Percentiles rank a stretch among this genome's conserved stretches.
These are phyloP conservation scores for Aspergillus awamori DNA, from an alignment of 2,329 filamentous ascomycete species.

Conservation along the genomic window DNA sequence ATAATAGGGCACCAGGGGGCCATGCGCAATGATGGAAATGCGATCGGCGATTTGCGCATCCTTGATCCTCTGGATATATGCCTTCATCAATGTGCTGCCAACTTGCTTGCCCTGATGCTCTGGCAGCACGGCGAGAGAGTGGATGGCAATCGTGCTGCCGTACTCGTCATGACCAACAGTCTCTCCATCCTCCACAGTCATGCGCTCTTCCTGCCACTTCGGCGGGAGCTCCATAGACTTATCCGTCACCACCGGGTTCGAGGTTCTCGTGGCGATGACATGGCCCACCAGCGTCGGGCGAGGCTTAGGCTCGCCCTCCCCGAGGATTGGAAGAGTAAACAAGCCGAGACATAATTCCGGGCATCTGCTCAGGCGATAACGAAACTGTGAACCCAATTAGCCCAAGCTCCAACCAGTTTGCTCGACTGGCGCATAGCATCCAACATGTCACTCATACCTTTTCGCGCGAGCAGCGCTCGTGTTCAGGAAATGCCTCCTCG, in stretches of 20 bases:
- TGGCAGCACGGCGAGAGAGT: constrained; percentile 79
- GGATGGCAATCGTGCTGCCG: constrained; percentile 76
- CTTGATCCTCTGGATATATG: constrained; percentile 76
- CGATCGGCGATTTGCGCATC: constrained; percentile 70
- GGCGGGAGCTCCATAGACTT: constrained; percentile 73
- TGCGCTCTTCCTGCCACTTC: constrained; percentile 61
- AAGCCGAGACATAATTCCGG: constrained; percentile 78
- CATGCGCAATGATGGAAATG: constrained; percentile 75
- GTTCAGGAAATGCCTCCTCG: constrained; percentile 62
- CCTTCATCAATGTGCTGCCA: constrained; percentile 71
- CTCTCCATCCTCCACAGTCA: constrained; percentile 44
- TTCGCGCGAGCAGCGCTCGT: constrained; percentile 60
- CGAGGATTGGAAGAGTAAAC: constrained; percentile 65
- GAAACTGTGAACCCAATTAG: constrained; percentile 57
- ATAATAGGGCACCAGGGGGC: constrained; percentile 75
- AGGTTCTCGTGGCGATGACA: constrained; percentile 73
- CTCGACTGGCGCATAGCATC: not conserved
- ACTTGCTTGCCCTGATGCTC: constrained; percentile 74
- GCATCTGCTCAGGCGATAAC: constrained; percentile 74
- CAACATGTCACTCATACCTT: constrained; percentile 54
- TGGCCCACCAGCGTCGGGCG: constrained; percentile 71
- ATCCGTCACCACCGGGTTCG: constrained; percentile 67
- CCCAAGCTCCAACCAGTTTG: not conserved
- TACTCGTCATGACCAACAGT: constrained; percentile 69
- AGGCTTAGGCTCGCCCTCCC: constrained; percentile 60